These are phyloP conservation scores for Hyphodiscus sp. DNA, from an alignment of 2,329 filamentous ascomycete genomes.

Conservation along the genomic window DNA sequence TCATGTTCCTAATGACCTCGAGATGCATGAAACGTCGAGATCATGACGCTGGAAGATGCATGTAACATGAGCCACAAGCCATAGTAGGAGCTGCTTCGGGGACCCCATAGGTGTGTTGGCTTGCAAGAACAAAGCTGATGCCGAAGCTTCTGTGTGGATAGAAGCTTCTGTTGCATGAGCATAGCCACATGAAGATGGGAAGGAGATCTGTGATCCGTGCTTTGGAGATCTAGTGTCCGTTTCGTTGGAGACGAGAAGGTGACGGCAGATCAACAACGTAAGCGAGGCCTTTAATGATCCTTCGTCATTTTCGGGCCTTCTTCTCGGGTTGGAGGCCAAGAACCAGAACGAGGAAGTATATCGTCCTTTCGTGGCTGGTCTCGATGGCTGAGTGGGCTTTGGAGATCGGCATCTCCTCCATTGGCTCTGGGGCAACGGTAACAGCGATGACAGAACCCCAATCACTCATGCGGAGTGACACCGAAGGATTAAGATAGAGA, in stretches of 20 bases:
- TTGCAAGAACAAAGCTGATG: slow-evolving; percentile 12
- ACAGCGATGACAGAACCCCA: background rate
- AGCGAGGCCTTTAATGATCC: slow-evolving; percentile 15
- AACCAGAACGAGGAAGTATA: background rate
- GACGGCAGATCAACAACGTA: slow-evolving; percentile 14
- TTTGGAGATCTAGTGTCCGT: background rate
- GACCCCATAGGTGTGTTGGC: slow-evolving; percentile 8
- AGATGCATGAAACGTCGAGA: slow-evolving; percentile 3
- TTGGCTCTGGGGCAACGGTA: slow-evolving; percentile 6
- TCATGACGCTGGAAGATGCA: slow-evolving; percentile 1
- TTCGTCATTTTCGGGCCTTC: slow-evolving; percentile 8
- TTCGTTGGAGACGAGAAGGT: slow-evolving; percentile 14
- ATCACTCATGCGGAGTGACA: background rate
- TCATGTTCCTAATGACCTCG: background rate
- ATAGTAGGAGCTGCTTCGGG: slow-evolving; percentile 4
- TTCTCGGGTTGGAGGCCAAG: background rate
- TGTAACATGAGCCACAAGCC: slow-evolving; percentile 9
- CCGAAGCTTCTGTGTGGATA: background rate
- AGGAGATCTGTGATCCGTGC: slow-evolving; percentile 9
- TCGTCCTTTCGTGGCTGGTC: slow-evolving; percentile 6
- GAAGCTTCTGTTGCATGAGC: background rate
- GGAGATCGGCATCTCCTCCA: slow-evolving; percentile 17
- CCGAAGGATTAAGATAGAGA: background rate
- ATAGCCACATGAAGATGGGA: slow-evolving; percentile 16
- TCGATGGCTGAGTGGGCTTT: slow-evolving; percentile 12